Evolutionary conservation across 2,329 filamentous ascomycete genomes (phyloP), one percentile per base, ranked within the genome.

Genomic region (Aspergillus fructus): DNA sequence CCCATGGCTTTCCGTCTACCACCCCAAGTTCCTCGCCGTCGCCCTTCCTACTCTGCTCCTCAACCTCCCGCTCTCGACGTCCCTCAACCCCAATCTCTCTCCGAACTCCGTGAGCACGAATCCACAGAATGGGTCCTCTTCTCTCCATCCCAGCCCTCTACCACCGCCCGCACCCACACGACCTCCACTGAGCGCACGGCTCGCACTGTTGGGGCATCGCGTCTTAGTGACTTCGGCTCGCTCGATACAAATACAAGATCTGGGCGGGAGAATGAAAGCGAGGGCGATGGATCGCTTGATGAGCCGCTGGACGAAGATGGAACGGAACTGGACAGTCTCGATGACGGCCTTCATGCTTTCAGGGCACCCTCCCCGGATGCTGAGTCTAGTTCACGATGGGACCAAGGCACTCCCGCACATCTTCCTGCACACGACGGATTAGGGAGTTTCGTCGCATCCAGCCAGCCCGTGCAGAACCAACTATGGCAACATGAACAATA

Each of bases 111-210:
- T 43, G 77, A 86, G 59, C 86, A 90, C 60, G 89, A 93, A 63
- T 89, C 90, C 12, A 89, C 94, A 74, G 93, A 96, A 83, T 99
- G 94, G 94, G 89, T 97, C 54, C 85, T 99, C 63, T 99, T 99
- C 79, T 90, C 92, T 7, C 91, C 91, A 2, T 82, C 83, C 8
- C 86, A 87, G 62, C 78, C 80, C 34, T 88, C 89, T 19, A 82
- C 83, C 11, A 86, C 86, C 5, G 87, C 89, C 60, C 82, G 87
- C 52, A 90, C 87, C 45, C 86, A 83, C 58, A 86, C 90, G 39
- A 85, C 86, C 47, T 85, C 72, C 72, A 90, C 74, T 68, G 83
- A 78, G 78, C 86, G 74, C 71, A 93, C 78, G 64, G 84, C 74
- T 79, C 89, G 70, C 73, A 89, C 85, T 43, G 80, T 86, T 27